phyloP scores from a whole-genome alignment of 306 rosid genomes.

The Coriaria nepalensis region DNA sequence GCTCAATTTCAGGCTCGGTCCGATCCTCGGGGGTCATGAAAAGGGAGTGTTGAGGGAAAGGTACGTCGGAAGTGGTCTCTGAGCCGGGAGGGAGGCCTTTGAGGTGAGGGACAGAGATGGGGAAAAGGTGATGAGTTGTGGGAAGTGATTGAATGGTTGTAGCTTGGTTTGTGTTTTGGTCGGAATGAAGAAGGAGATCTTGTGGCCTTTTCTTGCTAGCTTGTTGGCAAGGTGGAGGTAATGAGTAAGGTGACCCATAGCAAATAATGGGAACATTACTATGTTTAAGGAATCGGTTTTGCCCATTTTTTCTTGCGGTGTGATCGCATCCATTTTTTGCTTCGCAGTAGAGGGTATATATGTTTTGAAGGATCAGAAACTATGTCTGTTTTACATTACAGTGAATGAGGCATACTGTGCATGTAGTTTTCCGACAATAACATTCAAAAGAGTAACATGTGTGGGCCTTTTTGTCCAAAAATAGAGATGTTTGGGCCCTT shows the following conservation, averaged over 20 bases:
- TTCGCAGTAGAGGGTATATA: too few species aligned
- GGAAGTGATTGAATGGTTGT: constrained; percentile 36
- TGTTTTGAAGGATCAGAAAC: too few species aligned
- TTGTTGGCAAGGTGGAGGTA: constrained; percentile 46
- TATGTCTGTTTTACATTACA: too few species aligned
- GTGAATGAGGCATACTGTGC: too few species aligned
- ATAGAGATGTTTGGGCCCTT: too few species aligned
- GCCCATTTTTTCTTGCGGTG: too few species aligned
- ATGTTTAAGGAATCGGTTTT: too few species aligned
- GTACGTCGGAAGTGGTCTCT: constrained; percentile 46
- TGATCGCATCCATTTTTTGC: too few species aligned
- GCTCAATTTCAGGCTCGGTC: constrained; percentile 24
- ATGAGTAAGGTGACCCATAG: constrained; percentile 39
- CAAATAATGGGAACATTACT: constrained; percentile 53
- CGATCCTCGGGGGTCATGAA: constrained; percentile 48
- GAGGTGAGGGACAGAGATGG: constrained; percentile 32
- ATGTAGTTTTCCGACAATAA: too few species aligned
- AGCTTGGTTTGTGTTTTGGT: constrained; percentile 24
- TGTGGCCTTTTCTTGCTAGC: constrained; percentile 45
- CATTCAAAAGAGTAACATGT: too few species aligned
- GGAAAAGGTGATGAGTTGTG: constrained; percentile 37
- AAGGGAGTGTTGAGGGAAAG: constrained; percentile 18
- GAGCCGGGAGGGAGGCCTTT: constrained; percentile 36
- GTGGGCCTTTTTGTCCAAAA: too few species aligned
- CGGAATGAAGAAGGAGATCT: constrained; percentile 39